A percentile compares a stretch with the other conserved stretches of the same genome.
Evolutionary conservation across 768 basidiomycete species (phyloP).

Genomic region (Mycena chlorophos): DNA sequence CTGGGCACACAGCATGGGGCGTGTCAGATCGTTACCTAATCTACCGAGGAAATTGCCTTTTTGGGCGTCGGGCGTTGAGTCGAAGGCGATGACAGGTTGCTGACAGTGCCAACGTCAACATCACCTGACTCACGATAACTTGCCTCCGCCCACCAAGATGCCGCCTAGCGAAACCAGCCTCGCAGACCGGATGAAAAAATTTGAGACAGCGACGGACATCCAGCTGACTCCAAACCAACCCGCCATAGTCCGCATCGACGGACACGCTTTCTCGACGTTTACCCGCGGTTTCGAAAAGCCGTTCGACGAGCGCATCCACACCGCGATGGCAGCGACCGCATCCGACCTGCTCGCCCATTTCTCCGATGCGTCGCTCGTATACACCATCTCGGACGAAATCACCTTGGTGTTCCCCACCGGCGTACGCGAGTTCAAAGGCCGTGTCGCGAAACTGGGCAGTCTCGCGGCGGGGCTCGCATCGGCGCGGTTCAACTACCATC

Average conservation of each 20-base stretch:
- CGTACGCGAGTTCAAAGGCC: constrained; percentile 14
- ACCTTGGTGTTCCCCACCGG: constrained; percentile 16
- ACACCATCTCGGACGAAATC: constrained; percentile 22
- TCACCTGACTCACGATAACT: no score
- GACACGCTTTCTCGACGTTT: constrained; percentile 20
- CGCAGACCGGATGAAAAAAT: constrained; percentile 17
- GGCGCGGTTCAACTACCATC: constrained; percentile 20
- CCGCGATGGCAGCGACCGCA: constrained; percentile 13
- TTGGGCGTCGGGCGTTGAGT: no score
- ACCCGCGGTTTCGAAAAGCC: constrained; percentile 20
- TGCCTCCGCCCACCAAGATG: no score
- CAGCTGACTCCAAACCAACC: constrained; percentile 13
- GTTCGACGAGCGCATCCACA: constrained; percentile 18
- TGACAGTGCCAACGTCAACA: no score
- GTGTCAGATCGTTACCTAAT: no score
- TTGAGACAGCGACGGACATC: constrained; percentile 16
- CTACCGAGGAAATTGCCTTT: no score
- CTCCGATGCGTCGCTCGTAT: constrained; percentile 17
- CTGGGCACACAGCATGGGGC: no score
- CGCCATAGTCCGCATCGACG: constrained; percentile 15
- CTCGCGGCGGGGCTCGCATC: constrained; percentile 16
- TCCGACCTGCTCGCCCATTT: constrained; percentile 15
- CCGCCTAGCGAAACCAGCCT: no score
- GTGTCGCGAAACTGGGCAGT: constrained; percentile 12
- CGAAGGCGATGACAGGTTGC: no score